phyloP scores from a whole-genome alignment of 306 rosid genomes.

The Mucuna pruriens region DNA sequence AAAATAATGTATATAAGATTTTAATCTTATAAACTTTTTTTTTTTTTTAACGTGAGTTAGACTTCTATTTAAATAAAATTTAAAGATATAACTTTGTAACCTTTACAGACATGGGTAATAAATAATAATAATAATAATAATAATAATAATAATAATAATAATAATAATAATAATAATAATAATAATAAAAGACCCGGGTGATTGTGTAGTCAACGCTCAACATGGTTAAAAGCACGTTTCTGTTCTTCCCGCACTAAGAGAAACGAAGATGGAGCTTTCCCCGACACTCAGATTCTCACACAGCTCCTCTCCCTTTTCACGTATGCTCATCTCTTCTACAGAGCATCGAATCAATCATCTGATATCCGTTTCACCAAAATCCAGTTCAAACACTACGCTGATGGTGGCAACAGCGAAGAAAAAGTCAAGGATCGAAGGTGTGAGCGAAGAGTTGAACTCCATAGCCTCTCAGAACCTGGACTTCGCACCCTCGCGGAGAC shows the following conservation, averaged over 20 bases:
- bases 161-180: too few species aligned
- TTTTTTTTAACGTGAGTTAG: too few species aligned
- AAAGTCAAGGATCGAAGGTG: constrained; percentile 55
- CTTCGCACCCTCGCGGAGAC: constrained; percentile 64
- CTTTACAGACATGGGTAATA: too few species aligned
- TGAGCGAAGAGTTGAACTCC: constrained; percentile 59
- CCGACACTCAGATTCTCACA: constrained; percentile 27
- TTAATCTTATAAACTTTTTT: too few species aligned
- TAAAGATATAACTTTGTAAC: too few species aligned
- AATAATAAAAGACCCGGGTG: too few species aligned
- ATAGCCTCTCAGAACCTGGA: constrained; percentile 70
- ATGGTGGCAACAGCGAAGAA: constrained; percentile 42
- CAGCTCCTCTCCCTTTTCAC: constrained; percentile 17
- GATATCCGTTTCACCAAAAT: constrained; percentile 5
- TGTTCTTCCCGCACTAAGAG: neutral
- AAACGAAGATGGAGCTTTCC: constrained; percentile 13
- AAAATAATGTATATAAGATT: too few species aligned
- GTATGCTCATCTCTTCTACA: neutral
- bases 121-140: too few species aligned
- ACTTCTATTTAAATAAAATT: too few species aligned
- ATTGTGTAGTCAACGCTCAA: neutral
- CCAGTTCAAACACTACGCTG: constrained; percentile 17
- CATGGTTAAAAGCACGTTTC: neutral
- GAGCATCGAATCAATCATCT: neutral
- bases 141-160: too few species aligned